Percentiles rank a stretch among this genome's conserved stretches.
Evolutionary conservation across 257 asterid species (phyloP).

Genomic region (Solanum etuberosum): DNA sequence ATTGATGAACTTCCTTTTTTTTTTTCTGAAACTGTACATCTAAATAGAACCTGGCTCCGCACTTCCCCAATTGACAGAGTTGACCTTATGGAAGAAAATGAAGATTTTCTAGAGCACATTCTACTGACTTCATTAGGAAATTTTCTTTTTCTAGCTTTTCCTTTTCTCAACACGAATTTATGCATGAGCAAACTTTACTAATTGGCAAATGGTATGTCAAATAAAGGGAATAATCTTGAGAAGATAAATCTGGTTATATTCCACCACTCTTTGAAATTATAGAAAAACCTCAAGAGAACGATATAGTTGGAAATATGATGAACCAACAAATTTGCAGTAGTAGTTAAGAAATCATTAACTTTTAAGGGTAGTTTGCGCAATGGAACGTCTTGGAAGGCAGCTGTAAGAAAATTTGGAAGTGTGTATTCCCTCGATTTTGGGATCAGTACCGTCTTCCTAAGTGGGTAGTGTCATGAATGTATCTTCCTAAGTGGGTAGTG

Average conservation of each 20-base stretch:
- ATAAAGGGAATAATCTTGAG: neutral
- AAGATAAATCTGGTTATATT: neutral
- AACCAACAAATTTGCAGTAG: neutral
- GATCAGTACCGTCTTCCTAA: neutral
- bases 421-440: neutral
- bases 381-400: neutral
- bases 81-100: neutral
- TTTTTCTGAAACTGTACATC: neutral
- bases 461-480: neutral
- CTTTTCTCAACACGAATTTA: neutral
- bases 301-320: neutral
- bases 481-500: neutral
- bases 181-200: neutral
- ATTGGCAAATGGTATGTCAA: neutral
- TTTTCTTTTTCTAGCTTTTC: neutral
- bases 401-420: neutral
- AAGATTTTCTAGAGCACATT: neutral
- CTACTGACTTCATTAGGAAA: neutral
- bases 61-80: neutral
- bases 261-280: neutral
- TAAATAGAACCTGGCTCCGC: neutral
- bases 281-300: neutral
- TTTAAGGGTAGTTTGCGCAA: neutral
- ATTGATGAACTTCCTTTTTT: neutral
- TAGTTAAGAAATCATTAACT: neutral